Evolutionary conservation across 345 rosid species (phyloP), one percentile per base, ranked within the genome.

Genomic region (Cardiospermum halicacabum): DNA sequence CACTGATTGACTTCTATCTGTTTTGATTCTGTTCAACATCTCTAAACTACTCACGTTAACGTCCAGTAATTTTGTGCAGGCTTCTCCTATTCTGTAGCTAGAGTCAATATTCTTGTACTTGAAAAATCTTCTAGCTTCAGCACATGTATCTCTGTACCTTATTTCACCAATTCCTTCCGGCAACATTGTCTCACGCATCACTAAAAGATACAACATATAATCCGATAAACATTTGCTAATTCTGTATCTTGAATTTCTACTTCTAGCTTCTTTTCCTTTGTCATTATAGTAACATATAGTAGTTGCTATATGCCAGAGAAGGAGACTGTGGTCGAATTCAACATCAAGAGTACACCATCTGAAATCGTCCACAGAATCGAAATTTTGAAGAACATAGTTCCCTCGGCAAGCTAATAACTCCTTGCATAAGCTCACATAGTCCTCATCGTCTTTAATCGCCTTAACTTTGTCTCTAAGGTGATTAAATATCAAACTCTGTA

Each of bases 241-340:
- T 51, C 12, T 32, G 53, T 6, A 2, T 1, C 2, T 9, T 24
- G 22, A 12, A 3, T 42, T 0, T 1, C 12, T 0, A 37, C 10
- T 8, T 5, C 0, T 7, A 15, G 43, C 32, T 8, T 22, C 56
- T 53, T 53, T 26, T 51, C 3, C 0, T 15, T 7, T 51, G 18
- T 58, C 27, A 19, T 15, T 19, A 3, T 27, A 0, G 49, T 28
- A 15, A 50, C 72, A 71, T 2, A 71, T 16, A n/a, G 48, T 6
- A 13, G 76, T 70, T 2, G 73, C 75, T 8, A 76, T 71, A 56
- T 76, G 66, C 76, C 76, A 72, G 36, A 68, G 28, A 22, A 65
- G 58, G 21, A 76, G 53, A 55, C 73, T 57, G 16, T 64, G 47
- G 49, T 69, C 64, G 19, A 76, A 64, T 28, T 69, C 57, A 22